Base-by-base conservation (phyloP, 2,329 filamentous ascomycete genomes). In the Fusarium solani-melongenae region DNA sequence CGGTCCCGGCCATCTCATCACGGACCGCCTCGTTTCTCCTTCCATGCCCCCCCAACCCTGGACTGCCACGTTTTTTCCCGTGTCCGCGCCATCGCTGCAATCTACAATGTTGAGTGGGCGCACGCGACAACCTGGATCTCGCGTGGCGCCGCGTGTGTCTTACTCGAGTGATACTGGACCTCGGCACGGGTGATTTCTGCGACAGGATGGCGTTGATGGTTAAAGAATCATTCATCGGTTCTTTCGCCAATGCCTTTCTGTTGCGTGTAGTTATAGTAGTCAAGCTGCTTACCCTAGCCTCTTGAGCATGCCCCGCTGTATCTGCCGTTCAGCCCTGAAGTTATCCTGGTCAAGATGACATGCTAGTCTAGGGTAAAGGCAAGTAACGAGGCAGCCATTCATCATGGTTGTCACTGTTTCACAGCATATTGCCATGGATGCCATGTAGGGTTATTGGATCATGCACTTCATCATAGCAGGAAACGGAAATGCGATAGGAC, bases 41-140 rank as follows among this genome's bases (percentile, higher is more conserved):
- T 72, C 53, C 53, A 69, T 65, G 57, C 14, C 27, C 58, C 56
- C 56, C 57, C 66, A 71, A 72, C 74, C 77, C 77, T 59, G 62
- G 69, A 51, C 69, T 61, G 74, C 77, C 78, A 79, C 75, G 77
- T 79, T 79, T 75, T 76, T 44, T 6, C 24, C 56, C 49, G 61
- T 67, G 67, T 70, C 66, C 67, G 59, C 67, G 57, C 66, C 51
- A 51, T 64, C 44, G 51, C 41, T 17, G 24, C 61, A 44, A 53
- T 51, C 31, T 27, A 56, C 46, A 10, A 27, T 34, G 49, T 20
- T 27, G 44, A 56, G 70, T 65, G 64, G 61, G 14, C 27, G 39
- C 44, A 8, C 24, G 29, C 49, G n/a, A 12, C 39, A 51, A 51
- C n/a, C 55, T 53, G 41, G 44, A 17, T 41, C 27, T 31, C 44